Conservation (phyloP, 495 filamentous ascomycete genomes). For the Aspergillus bridgeri region DNA sequence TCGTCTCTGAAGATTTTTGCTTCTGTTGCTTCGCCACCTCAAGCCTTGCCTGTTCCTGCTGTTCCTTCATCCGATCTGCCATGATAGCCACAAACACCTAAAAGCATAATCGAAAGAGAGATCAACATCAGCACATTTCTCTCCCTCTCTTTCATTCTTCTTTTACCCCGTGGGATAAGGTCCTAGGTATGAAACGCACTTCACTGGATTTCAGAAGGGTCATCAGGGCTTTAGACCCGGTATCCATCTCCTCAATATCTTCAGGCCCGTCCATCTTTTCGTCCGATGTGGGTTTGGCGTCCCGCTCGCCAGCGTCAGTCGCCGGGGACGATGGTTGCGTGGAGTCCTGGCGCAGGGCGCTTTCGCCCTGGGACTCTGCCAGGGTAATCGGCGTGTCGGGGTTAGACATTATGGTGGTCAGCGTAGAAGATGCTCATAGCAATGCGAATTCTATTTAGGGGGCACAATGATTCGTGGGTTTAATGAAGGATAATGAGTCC, state of each 20-base stretch:
- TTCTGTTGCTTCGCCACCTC: conserved; percentile 44
- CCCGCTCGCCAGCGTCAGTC: conserved; percentile 20
- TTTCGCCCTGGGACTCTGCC: conserved; percentile 31
- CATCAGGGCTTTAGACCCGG: conserved; percentile 41
- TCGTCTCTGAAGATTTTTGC: conserved; percentile 19
- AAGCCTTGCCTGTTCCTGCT: conserved; percentile 53
- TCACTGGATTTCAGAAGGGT: conserved; percentile 48
- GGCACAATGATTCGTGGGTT: too few relatives aligned
- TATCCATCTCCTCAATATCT: conserved; percentile 39
- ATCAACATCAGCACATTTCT: conserved; percentile 1
- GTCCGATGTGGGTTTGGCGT: conserved; percentile 15
- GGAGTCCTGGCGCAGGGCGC: conserved; percentile 31
- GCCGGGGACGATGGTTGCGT: conserved; percentile 45
- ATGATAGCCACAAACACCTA: conserved; percentile 53
- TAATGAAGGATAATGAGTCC: neutral
- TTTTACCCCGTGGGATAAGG: neutral
- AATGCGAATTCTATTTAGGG: neutral
- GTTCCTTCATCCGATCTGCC: conserved; percentile 60
- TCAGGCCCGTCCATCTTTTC: conserved; percentile 20
- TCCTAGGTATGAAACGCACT: conserved; percentile 31
- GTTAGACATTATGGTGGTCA: conserved; percentile 24
- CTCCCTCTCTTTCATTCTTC: neutral
- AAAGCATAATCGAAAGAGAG: neutral
- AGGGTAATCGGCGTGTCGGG: conserved; percentile 34
- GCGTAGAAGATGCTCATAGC: neutral